These are phyloP conservation scores for Rhodotorula mucilaginosa DNA, from an alignment of 1,284 basidiomycete genomes.

Conservation along the genomic window DNA sequence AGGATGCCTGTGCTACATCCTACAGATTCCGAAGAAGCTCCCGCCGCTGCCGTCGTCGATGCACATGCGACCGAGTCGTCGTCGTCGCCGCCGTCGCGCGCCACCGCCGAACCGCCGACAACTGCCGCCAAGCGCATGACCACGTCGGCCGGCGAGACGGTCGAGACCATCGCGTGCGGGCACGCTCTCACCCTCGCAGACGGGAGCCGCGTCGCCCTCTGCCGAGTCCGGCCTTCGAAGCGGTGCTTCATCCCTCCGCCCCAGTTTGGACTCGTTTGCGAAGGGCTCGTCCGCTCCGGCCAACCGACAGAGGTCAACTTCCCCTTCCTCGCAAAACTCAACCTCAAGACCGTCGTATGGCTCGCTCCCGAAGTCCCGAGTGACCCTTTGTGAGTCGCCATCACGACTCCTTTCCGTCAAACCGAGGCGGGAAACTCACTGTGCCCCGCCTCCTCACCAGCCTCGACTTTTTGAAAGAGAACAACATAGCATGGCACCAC, in stretches of 20 bases:
- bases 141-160: neutral
- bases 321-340: conserved; percentile 56
- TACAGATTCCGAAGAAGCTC: no score
- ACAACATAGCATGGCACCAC: conserved; percentile 46
- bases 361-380: conserved; percentile 57
- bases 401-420: neutral
- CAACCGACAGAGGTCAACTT: conserved; percentile 58
- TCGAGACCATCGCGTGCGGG: conserved; percentile 3
- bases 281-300: conserved; percentile 54
- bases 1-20: neutral
- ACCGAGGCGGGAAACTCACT: neutral
- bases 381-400: conserved; percentile 52
- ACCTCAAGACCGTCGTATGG: conserved; percentile 55
- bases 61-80: neutral
- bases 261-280: conserved; percentile 57
- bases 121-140: no score
- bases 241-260: conserved; percentile 51
- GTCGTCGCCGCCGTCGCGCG: neutral
- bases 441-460: neutral
- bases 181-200: neutral
- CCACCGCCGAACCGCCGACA: no score
- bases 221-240: conserved; percentile 15
- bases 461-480: conserved; percentile 38
- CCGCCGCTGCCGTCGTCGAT: neutral
- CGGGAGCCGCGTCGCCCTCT: conserved; percentile 5